A percentile compares a stretch with the other conserved stretches of the same genome.
These are phyloP conservation scores for Rhodotorula diobovata DNA, from an alignment of 768 basidiomycete genomes.

Conservation along the genomic window DNA sequence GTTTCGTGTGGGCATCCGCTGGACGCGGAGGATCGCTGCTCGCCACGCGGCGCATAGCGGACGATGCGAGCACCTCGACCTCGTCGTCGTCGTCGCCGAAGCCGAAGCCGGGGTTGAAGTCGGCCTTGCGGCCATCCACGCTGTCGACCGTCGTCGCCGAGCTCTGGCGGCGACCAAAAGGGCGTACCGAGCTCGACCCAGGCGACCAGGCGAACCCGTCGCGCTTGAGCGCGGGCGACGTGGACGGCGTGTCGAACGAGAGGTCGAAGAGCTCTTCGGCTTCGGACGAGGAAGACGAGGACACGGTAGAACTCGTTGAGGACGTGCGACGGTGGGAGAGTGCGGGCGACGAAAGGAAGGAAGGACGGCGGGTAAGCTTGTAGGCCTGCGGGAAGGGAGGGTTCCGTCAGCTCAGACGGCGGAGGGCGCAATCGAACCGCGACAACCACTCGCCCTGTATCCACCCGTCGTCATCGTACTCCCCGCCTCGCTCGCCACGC, in stretches of 20 bases:
- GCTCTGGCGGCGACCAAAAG: slow-evolving; percentile 3
- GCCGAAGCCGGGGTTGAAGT: no score
- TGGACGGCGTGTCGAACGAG: slow-evolving; percentile 2
- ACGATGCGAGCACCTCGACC: neutral
- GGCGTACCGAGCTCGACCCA: neutral
- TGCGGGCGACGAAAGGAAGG: neutral
- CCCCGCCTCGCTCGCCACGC: neutral
- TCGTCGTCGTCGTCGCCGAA: no score
- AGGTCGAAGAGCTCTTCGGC: neutral
- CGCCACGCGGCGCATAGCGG: neutral
- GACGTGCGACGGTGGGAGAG: neutral
- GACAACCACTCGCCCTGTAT: slow-evolving; percentile 14
- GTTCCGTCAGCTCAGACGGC: no score
- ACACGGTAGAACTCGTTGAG: neutral
- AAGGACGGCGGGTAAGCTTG: slow-evolving; percentile 16
- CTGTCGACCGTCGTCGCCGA: slow-evolving; percentile 18
- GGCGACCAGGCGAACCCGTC: neutral
- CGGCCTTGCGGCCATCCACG: no score
- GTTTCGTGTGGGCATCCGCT: neutral
- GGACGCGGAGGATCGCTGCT: neutral
- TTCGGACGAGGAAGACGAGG: neutral
- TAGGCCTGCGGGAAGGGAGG: neutral
- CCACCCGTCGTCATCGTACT: neutral
- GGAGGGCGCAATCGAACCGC: neutral
- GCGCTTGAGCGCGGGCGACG: neutral